phyloP scores from a whole-genome alignment of 148 eudicot genomes.

The Vaccinium darrowii region DNA sequence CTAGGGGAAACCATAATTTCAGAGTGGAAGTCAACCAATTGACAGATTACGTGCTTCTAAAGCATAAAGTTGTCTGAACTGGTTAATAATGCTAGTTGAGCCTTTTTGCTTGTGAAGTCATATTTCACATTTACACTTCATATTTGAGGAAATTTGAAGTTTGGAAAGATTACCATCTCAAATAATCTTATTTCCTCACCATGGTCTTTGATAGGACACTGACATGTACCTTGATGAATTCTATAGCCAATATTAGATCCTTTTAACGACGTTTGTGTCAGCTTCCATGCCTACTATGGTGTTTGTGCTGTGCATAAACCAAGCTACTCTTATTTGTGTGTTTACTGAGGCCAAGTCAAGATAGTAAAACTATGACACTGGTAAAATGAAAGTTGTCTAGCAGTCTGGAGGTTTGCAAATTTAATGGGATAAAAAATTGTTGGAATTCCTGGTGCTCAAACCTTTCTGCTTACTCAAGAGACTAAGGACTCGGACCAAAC shows the following conservation, averaged over 20 bases:
- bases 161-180: background rate
- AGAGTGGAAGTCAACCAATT: background rate
- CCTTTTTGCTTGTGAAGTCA: background rate
- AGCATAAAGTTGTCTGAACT: background rate
- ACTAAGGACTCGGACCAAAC: too few relatives aligned
- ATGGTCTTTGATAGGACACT: background rate
- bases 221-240: background rate
- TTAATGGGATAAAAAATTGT: background rate
- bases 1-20: background rate
- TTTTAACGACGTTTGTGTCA: background rate
- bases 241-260: background rate
- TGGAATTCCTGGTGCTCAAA: too few relatives aligned
- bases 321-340: background rate
- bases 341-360: background rate
- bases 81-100: background rate
- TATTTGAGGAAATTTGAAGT: background rate
- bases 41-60: background rate
- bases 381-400: background rate
- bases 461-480: too few relatives aligned
- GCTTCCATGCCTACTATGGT: background rate
- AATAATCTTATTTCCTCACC: background rate
- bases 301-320: slow-evolving; percentile 3
- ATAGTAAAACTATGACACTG: background rate
- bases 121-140: background rate
- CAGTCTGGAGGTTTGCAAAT: background rate